Percentiles rank a stretch among this genome's conserved stretches.
Evolutionary conservation across 768 basidiomycete genomes (phyloP).

Genomic region (Pholiota molesta): DNA sequence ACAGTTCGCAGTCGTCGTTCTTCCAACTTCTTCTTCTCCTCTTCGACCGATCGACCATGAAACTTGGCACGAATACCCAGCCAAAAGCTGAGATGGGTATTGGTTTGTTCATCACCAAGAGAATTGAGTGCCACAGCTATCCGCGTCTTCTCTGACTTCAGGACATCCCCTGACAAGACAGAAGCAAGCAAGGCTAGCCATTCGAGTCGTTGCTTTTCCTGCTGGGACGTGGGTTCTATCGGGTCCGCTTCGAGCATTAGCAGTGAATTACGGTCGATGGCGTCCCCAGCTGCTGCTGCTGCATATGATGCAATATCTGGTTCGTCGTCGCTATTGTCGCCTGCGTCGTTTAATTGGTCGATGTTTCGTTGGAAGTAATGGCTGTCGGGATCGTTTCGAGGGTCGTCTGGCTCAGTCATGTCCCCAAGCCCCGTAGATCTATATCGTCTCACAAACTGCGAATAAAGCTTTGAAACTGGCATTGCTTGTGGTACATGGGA

Average conservation of each 20-base stretch:
- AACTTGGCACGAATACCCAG: constrained; percentile 88
- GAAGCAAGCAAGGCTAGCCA: constrained; percentile 97
- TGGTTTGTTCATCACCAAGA: constrained; percentile 69
- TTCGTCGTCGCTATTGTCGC: constrained; percentile 79
- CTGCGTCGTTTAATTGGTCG: constrained; percentile 66
- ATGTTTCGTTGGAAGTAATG: constrained; percentile 79
- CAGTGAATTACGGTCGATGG: constrained; percentile 53
- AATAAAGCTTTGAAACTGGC: constrained; percentile 65
- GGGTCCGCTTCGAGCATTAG: constrained; percentile 64
- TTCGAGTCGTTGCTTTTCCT: constrained; percentile 83
- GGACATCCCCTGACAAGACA: constrained; percentile 91
- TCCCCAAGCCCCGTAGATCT: constrained; percentile 57
- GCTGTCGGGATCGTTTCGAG: constrained; percentile 79
- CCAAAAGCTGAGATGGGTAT: constrained; percentile 78
- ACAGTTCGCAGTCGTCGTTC: constrained; percentile 82
- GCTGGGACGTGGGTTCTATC: constrained; percentile 66
- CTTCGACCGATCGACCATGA: constrained; percentile 75
- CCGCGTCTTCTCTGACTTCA: constrained; percentile 93
- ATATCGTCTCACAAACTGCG: constrained; percentile 79
- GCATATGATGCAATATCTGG: constrained; percentile 44
- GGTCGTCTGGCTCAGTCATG: constrained; percentile 56
- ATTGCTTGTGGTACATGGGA: constrained; percentile 27
- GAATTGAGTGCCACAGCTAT: constrained; percentile 81
- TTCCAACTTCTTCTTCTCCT: constrained; percentile 81
- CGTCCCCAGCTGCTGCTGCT: constrained; percentile 33